Conservation (phyloP, 163 green algal species). For the Chlamydomonas reinhardtii region DNA sequence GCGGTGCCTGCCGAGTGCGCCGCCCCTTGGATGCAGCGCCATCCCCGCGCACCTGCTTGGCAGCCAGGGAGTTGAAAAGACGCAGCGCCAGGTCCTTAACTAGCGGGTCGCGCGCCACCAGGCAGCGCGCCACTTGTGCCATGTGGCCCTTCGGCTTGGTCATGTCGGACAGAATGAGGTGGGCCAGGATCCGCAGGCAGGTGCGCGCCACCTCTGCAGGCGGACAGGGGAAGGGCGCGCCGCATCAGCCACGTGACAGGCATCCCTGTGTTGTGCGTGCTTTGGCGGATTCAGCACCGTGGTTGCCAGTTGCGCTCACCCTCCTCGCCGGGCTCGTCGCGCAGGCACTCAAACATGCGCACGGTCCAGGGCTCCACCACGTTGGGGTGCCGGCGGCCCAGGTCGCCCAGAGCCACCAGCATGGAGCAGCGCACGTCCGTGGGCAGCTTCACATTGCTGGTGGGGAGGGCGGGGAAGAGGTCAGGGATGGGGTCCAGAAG, state of each 20-base stretch:
- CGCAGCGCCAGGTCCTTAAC: conserved; percentile 5
- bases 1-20: too few species aligned
- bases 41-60: conserved; percentile 32
- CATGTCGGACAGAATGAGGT: conserved; percentile 98
- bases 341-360: conserved; percentile 85
- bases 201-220: conserved; percentile 78
- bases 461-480: background rate
- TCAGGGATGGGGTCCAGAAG: too few species aligned
- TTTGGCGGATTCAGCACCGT: too few species aligned
- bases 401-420: conserved; percentile 91
- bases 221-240: background rate
- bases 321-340: conserved; percentile 53
- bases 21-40: too few species aligned
- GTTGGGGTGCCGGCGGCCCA: conserved; percentile 94
- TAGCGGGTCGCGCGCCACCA: conserved; percentile 61
- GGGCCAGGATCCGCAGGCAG: conserved; percentile 88
- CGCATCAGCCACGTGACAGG: too few species aligned
- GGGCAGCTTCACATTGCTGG: conserved; percentile 63
- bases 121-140: conserved; percentile 82
- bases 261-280: too few species aligned
- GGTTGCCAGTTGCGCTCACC: too few species aligned
- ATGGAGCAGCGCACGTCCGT: conserved; percentile 79
- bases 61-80: conserved; percentile 33
- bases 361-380: conserved; percentile 93
- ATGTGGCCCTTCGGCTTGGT: conserved; percentile 93